phyloP scores from a whole-genome alignment of 2,329 filamentous ascomycete species.

The Bertia moriformis region DNA sequence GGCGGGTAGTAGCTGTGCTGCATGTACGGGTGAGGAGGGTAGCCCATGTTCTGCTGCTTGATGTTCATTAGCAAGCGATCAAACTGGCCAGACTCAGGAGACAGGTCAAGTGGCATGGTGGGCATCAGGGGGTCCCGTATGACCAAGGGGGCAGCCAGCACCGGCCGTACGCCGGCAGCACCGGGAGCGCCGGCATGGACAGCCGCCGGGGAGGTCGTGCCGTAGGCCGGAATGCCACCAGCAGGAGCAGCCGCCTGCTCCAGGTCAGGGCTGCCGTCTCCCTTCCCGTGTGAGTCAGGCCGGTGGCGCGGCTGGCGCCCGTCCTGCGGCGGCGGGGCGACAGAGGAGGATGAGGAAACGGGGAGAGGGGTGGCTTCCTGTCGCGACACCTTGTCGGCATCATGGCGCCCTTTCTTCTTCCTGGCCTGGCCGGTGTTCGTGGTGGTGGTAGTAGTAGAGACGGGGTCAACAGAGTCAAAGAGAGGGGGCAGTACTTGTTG shows the following conservation, averaged over 20 bases:
- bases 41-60: slow-evolving; percentile 50
- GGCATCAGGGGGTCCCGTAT: too few species aligned
- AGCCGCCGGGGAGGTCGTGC: too few species aligned
- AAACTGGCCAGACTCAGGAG: slow-evolving; percentile 56
- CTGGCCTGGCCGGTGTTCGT: slow-evolving; percentile 20
- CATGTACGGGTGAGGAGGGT: slow-evolving; percentile 30
- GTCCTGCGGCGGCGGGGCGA: too few species aligned
- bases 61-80: slow-evolving; percentile 59
- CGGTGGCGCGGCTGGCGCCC: slow-evolving; percentile 6
- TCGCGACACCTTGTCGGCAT: slow-evolving; percentile 29
- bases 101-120: slow-evolving; percentile 44
- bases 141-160: too few species aligned
- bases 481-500: slow-evolving; percentile 40
- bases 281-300: too few species aligned
- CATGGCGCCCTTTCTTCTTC: slow-evolving; percentile 32
- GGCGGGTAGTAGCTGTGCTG: slow-evolving; percentile 22
- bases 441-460: too few species aligned
- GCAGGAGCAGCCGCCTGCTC: too few species aligned
- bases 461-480: too few species aligned
- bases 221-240: too few species aligned
- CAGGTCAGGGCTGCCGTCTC: too few species aligned
- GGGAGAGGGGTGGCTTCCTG: slow-evolving; percentile 19
- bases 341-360: slow-evolving; percentile 15
- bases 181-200: too few species aligned
- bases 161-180: too few species aligned